A percentile compares a stretch with the other conserved stretches of the same genome.
These are phyloP conservation scores for Aegilops umbellulata DNA, from an alignment of 176 grass and related monocot species.

Conservation along the genomic window DNA sequence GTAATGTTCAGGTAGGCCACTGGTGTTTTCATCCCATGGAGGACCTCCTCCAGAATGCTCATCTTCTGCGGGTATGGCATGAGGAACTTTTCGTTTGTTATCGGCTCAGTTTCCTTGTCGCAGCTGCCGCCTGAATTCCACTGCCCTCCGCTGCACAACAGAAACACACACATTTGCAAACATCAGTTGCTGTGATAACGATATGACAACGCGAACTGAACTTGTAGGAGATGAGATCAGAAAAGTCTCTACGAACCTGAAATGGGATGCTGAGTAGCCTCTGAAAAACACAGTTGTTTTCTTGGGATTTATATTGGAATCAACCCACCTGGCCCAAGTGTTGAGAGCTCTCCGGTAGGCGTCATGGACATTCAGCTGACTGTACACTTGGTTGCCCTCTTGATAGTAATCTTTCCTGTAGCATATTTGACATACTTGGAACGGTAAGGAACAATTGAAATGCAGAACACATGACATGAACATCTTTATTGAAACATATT, in stretches of 20 bases:
- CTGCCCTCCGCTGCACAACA: slow-evolving; percentile 67
- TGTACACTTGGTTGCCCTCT: slow-evolving; percentile 66
- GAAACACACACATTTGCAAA: neutral
- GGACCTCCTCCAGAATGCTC: slow-evolving; percentile 69
- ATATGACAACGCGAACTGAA: neutral
- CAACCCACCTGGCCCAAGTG: slow-evolving; percentile 87
- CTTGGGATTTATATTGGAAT: slow-evolving; percentile 58
- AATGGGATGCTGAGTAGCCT: slow-evolving; percentile 88
- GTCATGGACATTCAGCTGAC: slow-evolving; percentile 68
- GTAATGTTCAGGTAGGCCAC: slow-evolving; percentile 87
- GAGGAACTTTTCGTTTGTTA: slow-evolving; percentile 65
- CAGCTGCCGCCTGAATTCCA: slow-evolving; percentile 96
- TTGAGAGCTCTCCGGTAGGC: slow-evolving; percentile 74
- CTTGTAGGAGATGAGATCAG: slow-evolving; percentile 5
- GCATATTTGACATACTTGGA: slow-evolving; percentile 11
- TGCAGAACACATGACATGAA: neutral
- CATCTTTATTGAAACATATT: slow-evolving; percentile 12
- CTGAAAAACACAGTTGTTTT: slow-evolving; percentile 77
- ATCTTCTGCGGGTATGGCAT: slow-evolving; percentile 61
- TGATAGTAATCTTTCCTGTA: slow-evolving; percentile 87
- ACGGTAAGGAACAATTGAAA: slow-evolving; percentile 12
- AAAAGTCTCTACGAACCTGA: slow-evolving; percentile 45
- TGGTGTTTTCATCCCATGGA: slow-evolving; percentile 68
- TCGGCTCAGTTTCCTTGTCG: slow-evolving; percentile 77
- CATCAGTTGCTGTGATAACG: neutral